Conservation (phyloP, 2,329 filamentous ascomycete genomes). For the Metarhizium robertsii region DNA sequence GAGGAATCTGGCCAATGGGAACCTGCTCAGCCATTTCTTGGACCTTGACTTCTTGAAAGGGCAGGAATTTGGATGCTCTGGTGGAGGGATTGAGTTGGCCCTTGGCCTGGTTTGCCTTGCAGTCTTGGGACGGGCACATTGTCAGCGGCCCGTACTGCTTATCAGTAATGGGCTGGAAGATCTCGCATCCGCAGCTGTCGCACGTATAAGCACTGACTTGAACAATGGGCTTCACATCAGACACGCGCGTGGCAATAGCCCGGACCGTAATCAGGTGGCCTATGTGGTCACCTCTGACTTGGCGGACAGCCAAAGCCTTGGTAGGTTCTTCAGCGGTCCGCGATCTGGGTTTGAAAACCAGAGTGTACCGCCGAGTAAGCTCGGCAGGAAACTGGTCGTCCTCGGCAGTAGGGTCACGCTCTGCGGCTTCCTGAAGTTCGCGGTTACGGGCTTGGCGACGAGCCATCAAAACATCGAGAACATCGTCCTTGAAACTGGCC, state of each 20-base stretch:
- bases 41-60: slow-evolving; percentile 97
- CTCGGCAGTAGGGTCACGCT: slow-evolving; percentile 54
- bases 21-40: slow-evolving; percentile 99
- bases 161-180: slow-evolving; percentile 89
- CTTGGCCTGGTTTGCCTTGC: slow-evolving; percentile 81
- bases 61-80: slow-evolving; percentile 91
- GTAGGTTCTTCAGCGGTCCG: slow-evolving; percentile 53
- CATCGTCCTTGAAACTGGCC: slow-evolving; percentile 85
- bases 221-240: slow-evolving; percentile 95
- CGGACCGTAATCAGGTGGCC: slow-evolving; percentile 89
- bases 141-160: slow-evolving; percentile 85
- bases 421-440: slow-evolving; percentile 57
- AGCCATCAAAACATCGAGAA: slow-evolving; percentile 92
- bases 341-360: slow-evolving; percentile 92
- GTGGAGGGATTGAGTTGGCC: slow-evolving; percentile 90
- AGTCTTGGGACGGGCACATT: slow-evolving; percentile 84
- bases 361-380: slow-evolving; percentile 84
- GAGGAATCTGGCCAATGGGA: slow-evolving; percentile 92
- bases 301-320: slow-evolving; percentile 75
- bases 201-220: slow-evolving; percentile 97
- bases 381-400: slow-evolving; percentile 83
- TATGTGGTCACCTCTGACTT: slow-evolving; percentile 87
- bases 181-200: slow-evolving; percentile 90
- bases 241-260: slow-evolving; percentile 89
- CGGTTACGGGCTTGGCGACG: slow-evolving; percentile 82